phyloP scores from a whole-genome alignment of 2,329 filamentous ascomycete genomes.

The Nemania sp. region DNA sequence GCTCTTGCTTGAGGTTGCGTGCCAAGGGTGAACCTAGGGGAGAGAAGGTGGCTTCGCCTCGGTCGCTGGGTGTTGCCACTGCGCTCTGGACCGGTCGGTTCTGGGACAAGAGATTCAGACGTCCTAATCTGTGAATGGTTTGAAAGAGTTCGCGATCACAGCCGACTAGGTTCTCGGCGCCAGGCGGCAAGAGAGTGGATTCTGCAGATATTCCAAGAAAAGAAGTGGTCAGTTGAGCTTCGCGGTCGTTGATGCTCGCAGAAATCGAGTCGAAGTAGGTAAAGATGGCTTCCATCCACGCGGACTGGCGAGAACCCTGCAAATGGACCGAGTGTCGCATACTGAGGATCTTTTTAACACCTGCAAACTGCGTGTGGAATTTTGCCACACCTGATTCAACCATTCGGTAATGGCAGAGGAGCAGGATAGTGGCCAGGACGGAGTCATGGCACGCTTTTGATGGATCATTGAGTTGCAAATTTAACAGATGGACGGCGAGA shows the following conservation, averaged over 20 bases:
- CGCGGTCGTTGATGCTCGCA: slow-evolving; percentile 87
- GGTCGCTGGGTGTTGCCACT: slow-evolving; percentile 35
- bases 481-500: slow-evolving; percentile 79
- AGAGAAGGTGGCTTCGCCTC: slow-evolving; percentile 40
- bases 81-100: slow-evolving; percentile 57
- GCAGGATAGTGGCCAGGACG: slow-evolving; percentile 81
- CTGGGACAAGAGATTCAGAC: slow-evolving; percentile 83
- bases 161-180: slow-evolving; percentile 82
- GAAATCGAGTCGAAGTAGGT: slow-evolving; percentile 95
- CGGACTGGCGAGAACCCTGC: slow-evolving; percentile 68
- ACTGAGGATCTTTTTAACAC: slow-evolving; percentile 85
- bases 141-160: slow-evolving; percentile 88
- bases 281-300: slow-evolving; percentile 92
- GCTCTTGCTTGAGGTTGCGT: slow-evolving; percentile 48
- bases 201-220: slow-evolving; percentile 62
- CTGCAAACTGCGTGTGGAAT: slow-evolving; percentile 91
- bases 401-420: slow-evolving; percentile 90
- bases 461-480: slow-evolving; percentile 80
- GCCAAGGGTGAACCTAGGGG: slow-evolving; percentile 49
- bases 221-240: slow-evolving; percentile 75
- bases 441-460: slow-evolving; percentile 80
- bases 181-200: slow-evolving; percentile 57
- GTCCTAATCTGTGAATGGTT: slow-evolving; percentile 79
- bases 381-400: slow-evolving; percentile 91
- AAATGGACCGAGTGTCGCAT: slow-evolving; percentile 65